Evolutionary conservation across 2,329 filamentous ascomycete genomes (phyloP), one percentile per base, ranked within the genome.

Genomic region (Aspergillus luchuensis): DNA sequence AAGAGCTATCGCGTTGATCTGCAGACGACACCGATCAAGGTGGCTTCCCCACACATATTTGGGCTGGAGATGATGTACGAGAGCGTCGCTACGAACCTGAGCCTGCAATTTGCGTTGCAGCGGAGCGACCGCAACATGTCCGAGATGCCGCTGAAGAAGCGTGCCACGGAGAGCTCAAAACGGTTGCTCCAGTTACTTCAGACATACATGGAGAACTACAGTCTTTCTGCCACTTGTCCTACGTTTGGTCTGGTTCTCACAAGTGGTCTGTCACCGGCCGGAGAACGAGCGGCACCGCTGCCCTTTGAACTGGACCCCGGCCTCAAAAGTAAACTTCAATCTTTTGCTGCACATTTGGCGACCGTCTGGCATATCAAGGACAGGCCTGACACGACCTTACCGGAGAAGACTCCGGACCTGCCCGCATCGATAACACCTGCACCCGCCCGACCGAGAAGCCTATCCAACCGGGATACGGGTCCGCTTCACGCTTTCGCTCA

Each of bases 241-340:
- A 83, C 73, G 0, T 78, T 78, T 57, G 78, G 78, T 21, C 74
- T 75, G 63, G 73, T 77, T 23, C 67, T 79, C 28, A 74, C 70
- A 41, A 72, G 72, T 57, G 72, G 73, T 15, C 69, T 75, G 73
- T 62, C 65, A 3, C 54, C 38, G 5, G 38, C 11, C 54, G n/a
- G 53, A 60, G n/a, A 63, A 53, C 11, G 57, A 58, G 11, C 38
- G 10, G 33, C 61, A 1, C 23, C 60, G 4, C 55, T 52, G n/a
- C 41, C 49, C 2, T 67, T 66, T 2, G 70, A 73, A 23, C 43
- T 70, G 17, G 71, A 72, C 13, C 49, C 64, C n/a, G 67, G 66
- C 4, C 41, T 76, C 23, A 70, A 67, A 41, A 66, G 66, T 33
- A 72, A 69, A 50, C 59, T 75, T 3, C 66, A 71, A 45, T 66